Conservation (phyloP, 1,284 basidiomycete species). For the Puccinia brachypodii region DNA sequence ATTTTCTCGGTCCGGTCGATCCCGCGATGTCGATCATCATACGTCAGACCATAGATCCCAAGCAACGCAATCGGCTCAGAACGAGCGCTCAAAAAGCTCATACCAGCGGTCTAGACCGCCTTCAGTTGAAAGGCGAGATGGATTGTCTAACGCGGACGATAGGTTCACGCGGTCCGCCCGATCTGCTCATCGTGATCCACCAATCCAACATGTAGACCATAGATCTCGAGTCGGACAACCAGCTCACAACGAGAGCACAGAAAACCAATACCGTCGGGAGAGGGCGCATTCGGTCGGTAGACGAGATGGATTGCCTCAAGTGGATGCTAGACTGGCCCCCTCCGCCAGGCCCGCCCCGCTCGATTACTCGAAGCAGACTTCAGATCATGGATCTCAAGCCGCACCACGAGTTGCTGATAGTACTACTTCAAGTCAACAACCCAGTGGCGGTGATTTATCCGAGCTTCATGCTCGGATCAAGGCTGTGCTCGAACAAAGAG, state of each 20-base stretch:
- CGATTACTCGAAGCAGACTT: not conserved
- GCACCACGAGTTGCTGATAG: not conserved
- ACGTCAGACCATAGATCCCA: not conserved
- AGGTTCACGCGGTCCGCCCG: not conserved
- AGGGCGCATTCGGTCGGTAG: not conserved
- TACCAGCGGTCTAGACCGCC: not conserved
- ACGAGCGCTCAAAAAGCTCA: not conserved
- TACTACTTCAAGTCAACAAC: not conserved
- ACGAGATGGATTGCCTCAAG: not conserved
- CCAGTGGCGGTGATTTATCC: not conserved
- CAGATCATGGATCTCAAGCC: not conserved
- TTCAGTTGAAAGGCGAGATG: not conserved
- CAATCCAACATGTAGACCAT: not conserved
- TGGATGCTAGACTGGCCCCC: not conserved
- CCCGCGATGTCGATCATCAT: not conserved
- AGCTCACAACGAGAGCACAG: not conserved
- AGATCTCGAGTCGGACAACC: not conserved
- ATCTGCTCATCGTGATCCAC: not conserved
- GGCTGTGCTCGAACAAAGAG: constrained; percentile 3
- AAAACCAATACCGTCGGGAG: not conserved
- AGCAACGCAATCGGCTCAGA: not conserved
- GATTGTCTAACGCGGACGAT: not conserved
- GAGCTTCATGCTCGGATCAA: not conserved
- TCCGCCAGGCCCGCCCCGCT: constrained; percentile 17
- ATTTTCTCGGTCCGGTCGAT: not conserved